phyloP scores from a whole-genome alignment of 2,329 filamentous ascomycete species.

The Venturia nashicola region DNA sequence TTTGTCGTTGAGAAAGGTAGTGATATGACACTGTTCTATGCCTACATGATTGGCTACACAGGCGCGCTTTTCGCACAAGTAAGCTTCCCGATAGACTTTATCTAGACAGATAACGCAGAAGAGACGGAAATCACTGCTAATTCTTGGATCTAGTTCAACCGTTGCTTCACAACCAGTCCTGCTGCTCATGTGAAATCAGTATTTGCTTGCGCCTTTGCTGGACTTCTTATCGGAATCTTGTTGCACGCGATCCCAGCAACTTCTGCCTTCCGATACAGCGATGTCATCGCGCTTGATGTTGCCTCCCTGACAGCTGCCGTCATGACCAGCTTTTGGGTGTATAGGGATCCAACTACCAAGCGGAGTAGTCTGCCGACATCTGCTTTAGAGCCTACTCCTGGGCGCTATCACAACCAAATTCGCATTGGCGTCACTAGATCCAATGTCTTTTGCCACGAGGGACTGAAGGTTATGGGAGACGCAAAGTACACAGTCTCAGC shows the following conservation, averaged over 20 bases:
- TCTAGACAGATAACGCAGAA: background rate
- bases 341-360: background rate
- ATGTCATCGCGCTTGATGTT: constrained; percentile 36
- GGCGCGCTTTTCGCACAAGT: background rate
- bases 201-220: background rate
- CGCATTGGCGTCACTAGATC: background rate
- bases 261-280: constrained; percentile 22
- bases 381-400: background rate
- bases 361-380: background rate
- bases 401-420: background rate
- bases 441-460: background rate
- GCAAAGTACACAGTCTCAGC: background rate
- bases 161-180: constrained; percentile 1
- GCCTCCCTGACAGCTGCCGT: constrained; percentile 42
- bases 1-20: background rate
- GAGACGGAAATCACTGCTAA: background rate
- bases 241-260: background rate
- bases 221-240: background rate
- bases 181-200: constrained; percentile 1
- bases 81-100: background rate
- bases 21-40: background rate
- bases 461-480: background rate
- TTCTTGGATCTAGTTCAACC: background rate
- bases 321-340: constrained; percentile 15
- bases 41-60: background rate